These are phyloP conservation scores for Friedmanniomyces endolithicus DNA, from an alignment of 495 filamentous ascomycete genomes.

Conservation along the genomic window DNA sequence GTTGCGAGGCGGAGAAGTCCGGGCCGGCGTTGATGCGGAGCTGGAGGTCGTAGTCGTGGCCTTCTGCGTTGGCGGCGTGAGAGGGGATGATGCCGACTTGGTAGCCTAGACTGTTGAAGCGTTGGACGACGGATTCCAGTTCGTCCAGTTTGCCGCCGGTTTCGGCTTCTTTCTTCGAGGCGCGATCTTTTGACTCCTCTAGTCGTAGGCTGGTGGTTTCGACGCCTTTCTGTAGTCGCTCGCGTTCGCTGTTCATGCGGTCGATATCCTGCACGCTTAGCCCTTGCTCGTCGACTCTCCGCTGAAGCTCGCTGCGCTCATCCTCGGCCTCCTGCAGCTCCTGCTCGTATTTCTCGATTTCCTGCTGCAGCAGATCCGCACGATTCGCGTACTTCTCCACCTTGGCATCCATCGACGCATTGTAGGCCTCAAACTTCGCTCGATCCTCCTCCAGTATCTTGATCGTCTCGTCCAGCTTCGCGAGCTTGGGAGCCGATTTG, in stretches of 20 bases:
- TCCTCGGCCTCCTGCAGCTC: conserved; percentile 71
- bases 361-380: conserved; percentile 63
- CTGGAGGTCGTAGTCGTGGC: conserved; percentile 66
- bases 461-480: conserved; percentile 69
- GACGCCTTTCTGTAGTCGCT: conserved; percentile 74
- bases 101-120: conserved; percentile 87
- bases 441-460: conserved; percentile 82
- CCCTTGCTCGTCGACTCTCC: conserved; percentile 76
- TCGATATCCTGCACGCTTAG: conserved; percentile 96
- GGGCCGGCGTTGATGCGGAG: conserved; percentile 55
- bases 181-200: conserved; percentile 68
- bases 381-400: conserved; percentile 70
- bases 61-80: conserved; percentile 73
- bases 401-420: conserved; percentile 61
- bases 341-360: conserved; percentile 60
- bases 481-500: conserved; percentile 68
- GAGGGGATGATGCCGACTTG: conserved; percentile 80
- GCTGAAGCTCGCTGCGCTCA: conserved; percentile 66
- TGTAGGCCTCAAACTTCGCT: conserved; percentile 86
- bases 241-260: conserved; percentile 90
- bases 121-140: conserved; percentile 70
- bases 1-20: conserved; percentile 58
- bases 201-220: conserved; percentile 59
- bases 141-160: conserved; percentile 75
- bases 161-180: conserved; percentile 72